Percentiles rank a stretch among this genome's conserved stretches.
phyloP scores from a whole-genome alignment of 108 stramenopile genomes.

The Aurantiochytrium sp. region DNA sequence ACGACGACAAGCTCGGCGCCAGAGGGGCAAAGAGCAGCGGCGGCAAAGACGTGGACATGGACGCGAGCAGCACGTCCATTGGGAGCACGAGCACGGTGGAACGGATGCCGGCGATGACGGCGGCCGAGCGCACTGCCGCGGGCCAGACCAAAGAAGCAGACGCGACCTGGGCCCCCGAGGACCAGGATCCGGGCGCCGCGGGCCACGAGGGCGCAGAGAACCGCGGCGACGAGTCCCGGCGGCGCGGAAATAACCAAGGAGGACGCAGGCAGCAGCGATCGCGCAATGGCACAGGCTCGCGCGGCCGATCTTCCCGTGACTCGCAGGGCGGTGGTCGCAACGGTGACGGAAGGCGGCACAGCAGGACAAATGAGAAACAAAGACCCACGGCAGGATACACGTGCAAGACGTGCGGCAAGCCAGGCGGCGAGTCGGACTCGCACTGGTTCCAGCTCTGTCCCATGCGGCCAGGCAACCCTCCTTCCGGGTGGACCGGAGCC shows the following conservation, averaged over 20 bases:
- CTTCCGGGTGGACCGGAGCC: neutral
- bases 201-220: neutral
- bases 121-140: too few species aligned
- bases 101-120: too few species aligned
- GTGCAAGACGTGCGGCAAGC: neutral
- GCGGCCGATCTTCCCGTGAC: neutral
- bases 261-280: neutral
- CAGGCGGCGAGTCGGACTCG: slow-evolving; percentile 13
- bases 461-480: neutral
- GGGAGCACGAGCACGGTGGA: too few species aligned
- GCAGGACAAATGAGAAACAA: neutral
- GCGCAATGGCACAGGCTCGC: neutral
- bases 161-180: too few species aligned
- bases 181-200: too few species aligned
- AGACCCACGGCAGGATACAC: neutral
- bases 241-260: neutral
- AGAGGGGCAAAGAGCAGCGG: too few species aligned
- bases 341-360: neutral
- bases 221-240: neutral
- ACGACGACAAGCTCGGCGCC: too few species aligned
- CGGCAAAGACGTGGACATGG: too few species aligned
- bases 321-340: too few species aligned
- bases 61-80: too few species aligned
- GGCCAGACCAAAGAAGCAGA: too few species aligned
- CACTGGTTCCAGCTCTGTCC: slow-evolving; percentile 25